phyloP scores from a whole-genome alignment of 345 rosid species.

The Euphorbia pulcherrima region DNA sequence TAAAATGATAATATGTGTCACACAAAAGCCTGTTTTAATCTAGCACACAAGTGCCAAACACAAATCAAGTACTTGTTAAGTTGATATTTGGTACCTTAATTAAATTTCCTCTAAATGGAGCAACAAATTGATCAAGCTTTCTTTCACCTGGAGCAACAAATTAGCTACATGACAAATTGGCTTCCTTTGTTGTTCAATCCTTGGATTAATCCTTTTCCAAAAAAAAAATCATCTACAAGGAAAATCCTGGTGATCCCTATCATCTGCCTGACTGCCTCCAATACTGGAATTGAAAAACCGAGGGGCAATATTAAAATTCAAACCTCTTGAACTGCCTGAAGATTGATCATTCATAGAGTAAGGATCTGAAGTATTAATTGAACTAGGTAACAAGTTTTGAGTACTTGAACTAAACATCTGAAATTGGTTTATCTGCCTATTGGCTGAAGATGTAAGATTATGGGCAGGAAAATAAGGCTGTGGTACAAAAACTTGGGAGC shows the following conservation, averaged over 20 bases:
- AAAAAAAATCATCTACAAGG: slow-evolving; percentile 23
- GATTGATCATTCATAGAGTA: slow-evolving; percentile 19
- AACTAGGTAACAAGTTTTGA: slow-evolving; percentile 25
- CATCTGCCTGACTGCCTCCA: slow-evolving; percentile 16
- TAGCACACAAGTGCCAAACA: neutral
- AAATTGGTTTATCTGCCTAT: slow-evolving; percentile 42
- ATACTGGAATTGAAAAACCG: slow-evolving; percentile 27
- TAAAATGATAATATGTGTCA: slow-evolving; percentile 9
- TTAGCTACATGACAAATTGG: neutral
- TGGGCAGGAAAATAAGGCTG: slow-evolving; percentile 21
- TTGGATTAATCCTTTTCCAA: neutral
- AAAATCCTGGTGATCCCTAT: slow-evolving; percentile 22
- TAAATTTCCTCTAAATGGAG: neutral
- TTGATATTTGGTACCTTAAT: neutral
- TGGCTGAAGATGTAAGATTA: neutral
- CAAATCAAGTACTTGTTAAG: neutral
- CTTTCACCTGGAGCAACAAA: neutral
- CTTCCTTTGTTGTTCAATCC: neutral
- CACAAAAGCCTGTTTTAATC: neutral
- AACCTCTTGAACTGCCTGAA: slow-evolving; percentile 21
- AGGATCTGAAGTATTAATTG: slow-evolving; percentile 12
- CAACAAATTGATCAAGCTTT: slow-evolving; percentile 12
- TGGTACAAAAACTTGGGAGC: slow-evolving; percentile 42
- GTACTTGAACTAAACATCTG: slow-evolving; percentile 43
- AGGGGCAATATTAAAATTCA: slow-evolving; percentile 29